Evolutionary conservation across 225 moss, liverwort and hornwort genomes (phyloP), one percentile per base, ranked within the genome.

Genomic region (Pseudoscleropodium purum): DNA sequence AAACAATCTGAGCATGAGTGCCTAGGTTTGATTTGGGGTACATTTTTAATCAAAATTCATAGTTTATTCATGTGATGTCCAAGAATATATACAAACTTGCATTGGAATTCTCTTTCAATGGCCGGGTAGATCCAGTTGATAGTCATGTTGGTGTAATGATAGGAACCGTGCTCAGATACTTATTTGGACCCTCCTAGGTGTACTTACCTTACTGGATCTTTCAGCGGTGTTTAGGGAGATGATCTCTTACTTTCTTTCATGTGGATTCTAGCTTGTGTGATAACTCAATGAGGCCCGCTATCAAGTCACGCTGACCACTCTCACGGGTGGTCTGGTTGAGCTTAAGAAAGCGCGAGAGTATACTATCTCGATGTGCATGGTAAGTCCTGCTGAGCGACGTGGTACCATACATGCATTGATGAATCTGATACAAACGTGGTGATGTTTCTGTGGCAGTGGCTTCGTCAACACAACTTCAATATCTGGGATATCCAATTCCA

Each of bases 401-500:
- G 72, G 62, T 61, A n/a, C 6, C 49, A 12, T 47, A 34, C 26
- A 45, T 87, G 31, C 62, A 86, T 70, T 63, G 85, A 51, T 65
- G 83, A 66, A 75, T 84, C 62, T 91, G 49, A 85, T 85, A 57
- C 63, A 51, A 85, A 36, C 9, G 41, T 85, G 41, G 39, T 89
- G 76, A 57, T 87, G 18, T 76, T 25, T 90, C 20, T 83, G 47
- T 85, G 80, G 77, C 79, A 92, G 90, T 93, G 91, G 87, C 82
- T 93, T 89, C 92, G 37, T 90, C 95, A 36, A 89, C 96, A 54
- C 86, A 90, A 49, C 89, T 99, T 54, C 92, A 92, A 33, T 90
- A 93, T 80, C 81, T 99, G 87, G 97, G 99, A 41, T 99, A 99
- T 86, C 99, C 99, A 51, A 99, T 99, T 74, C 99, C 99, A 68